Percentiles rank a stretch among this genome's conserved stretches.
phyloP scores from a whole-genome alignment of 805 yeast genomes.

The Pichia cabralensis region DNA sequence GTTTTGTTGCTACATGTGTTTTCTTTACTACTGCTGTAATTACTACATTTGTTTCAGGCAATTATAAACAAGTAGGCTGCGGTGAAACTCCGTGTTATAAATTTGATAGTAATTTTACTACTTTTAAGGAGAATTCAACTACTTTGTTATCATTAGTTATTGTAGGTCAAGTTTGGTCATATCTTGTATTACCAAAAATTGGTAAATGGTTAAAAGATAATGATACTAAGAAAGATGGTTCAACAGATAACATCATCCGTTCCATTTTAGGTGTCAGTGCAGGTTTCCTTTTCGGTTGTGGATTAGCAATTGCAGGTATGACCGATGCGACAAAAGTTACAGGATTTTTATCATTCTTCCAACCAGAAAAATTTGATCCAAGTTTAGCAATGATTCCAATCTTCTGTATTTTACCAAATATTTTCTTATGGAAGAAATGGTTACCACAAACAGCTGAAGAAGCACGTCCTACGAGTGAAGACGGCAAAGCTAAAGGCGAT shows the following conservation, averaged over 20 bases:
- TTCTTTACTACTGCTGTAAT: constrained; percentile 29
- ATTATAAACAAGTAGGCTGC: background rate
- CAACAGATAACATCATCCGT: constrained; percentile 1
- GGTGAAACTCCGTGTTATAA: constrained; percentile 11
- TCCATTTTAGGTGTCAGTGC: constrained; percentile 16
- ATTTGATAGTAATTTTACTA: constrained; percentile 14
- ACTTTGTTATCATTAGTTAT: constrained; percentile 9
- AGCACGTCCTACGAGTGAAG: background rate
- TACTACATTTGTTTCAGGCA: constrained; percentile 8
- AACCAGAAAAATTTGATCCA: constrained; percentile 34
- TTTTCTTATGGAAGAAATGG: constrained; percentile 25
- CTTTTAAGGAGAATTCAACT: constrained; percentile 10
- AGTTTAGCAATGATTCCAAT: constrained; percentile 34
- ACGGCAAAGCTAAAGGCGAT: background rate
- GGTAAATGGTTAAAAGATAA: constrained; percentile 5
- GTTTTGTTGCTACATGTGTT: constrained; percentile 33
- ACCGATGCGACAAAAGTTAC: constrained; percentile 32
- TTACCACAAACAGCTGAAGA: constrained; percentile 13
- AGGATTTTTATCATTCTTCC: constrained; percentile 34
- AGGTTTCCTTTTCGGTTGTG: constrained; percentile 34
- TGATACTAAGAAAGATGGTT: background rate
- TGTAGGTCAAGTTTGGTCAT: constrained; percentile 13
- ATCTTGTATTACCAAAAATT: constrained; percentile 21
- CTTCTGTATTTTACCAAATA: constrained; percentile 36
- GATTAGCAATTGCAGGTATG: constrained; percentile 39